A percentile compares a stretch with the other conserved stretches of the same genome.
Conservation (phyloP, 805 yeast species). For the Saccharomyces jurei region DNA sequence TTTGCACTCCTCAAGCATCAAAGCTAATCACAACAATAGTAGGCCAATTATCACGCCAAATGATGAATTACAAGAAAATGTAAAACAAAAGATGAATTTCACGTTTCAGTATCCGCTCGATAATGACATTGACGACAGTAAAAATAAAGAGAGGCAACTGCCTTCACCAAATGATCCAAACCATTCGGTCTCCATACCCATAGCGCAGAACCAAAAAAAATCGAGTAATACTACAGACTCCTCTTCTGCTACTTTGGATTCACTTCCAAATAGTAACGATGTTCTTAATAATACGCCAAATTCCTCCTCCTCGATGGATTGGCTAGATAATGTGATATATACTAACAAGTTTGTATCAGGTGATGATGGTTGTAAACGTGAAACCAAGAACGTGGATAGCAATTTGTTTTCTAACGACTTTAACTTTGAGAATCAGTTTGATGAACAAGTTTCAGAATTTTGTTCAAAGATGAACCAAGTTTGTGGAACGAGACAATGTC, state of each 20-base stretch:
- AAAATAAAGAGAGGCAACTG: conserved; percentile 1
- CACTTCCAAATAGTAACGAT: background rate
- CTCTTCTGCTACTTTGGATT: background rate
- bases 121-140: background rate
- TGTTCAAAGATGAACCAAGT: conserved; percentile 71
- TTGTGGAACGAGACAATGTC: conserved; percentile 69
- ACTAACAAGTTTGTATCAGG: conserved; percentile 12
- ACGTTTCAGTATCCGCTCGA: conserved; percentile 52
- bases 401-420: conserved; percentile 23
- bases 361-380: conserved; percentile 10
- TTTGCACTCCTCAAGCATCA: background rate
- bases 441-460: conserved; percentile 65
- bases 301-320: conserved; percentile 4
- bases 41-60: background rate
- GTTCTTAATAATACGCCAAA: conserved; percentile 3
- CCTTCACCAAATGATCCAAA: conserved; percentile 9
- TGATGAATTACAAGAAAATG: conserved; percentile 8
- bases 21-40: background rate
- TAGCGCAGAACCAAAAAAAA: background rate
- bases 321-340: conserved; percentile 16
- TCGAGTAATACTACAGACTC: background rate
- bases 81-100: conserved; percentile 27
- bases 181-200: background rate
- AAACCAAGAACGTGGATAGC: conserved; percentile 11
- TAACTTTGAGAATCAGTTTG: conserved; percentile 40